Percentiles rank a stretch among this genome's conserved stretches.
These are phyloP conservation scores for Neocallimastix lanati DNA, from an alignment of 192 early-diverging fungal species.

Conservation along the genomic window DNA sequence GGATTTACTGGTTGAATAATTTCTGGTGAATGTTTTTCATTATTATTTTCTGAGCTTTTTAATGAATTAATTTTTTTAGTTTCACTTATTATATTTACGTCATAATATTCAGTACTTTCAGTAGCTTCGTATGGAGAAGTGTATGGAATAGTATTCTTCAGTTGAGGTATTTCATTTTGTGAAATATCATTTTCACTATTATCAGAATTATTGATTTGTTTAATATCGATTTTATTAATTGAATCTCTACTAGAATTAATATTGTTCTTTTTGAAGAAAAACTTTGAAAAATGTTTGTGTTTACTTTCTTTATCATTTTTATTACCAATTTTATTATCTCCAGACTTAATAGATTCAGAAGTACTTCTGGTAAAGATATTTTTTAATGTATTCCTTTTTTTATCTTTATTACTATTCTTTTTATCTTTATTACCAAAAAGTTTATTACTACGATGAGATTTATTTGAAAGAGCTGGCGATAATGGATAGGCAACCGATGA, in stretches of 20 bases:
- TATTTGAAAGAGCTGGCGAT: not conserved
- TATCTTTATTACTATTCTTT: not conserved
- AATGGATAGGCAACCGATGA: too few relatives aligned
- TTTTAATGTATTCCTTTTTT: not conserved
- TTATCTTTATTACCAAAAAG: not conserved
- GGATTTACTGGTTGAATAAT: not conserved
- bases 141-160: not conserved
- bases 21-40: not conserved
- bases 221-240: not conserved
- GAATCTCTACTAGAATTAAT: not conserved
- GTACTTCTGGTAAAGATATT: not conserved
- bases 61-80: not conserved
- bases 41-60: not conserved
- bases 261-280: not conserved
- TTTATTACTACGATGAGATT: not conserved
- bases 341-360: not conserved
- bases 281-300: not conserved
- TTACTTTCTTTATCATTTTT: not conserved
- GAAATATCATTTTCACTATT: not conserved
- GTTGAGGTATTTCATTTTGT: too few relatives aligned
- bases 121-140: not conserved
- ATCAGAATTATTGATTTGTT: not conserved
- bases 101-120: not conserved
- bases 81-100: not conserved
- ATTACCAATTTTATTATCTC: not conserved